Conservation (phyloP, 805 yeast species). For the Ogataea neopini region DNA sequence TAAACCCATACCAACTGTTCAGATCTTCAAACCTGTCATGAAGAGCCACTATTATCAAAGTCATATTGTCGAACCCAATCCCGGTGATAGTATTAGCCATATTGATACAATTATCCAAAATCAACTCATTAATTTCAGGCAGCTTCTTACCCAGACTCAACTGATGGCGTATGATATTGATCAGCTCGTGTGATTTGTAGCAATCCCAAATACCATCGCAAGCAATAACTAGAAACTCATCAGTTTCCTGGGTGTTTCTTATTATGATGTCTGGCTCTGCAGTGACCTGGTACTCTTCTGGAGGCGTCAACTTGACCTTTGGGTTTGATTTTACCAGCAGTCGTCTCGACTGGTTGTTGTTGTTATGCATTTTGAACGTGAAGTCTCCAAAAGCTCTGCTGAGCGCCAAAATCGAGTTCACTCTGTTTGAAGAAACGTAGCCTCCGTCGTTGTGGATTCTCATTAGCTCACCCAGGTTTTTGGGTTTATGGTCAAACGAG, state of each 20-base stretch:
- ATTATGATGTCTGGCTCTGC: conserved; percentile 74
- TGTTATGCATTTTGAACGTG: conserved; percentile 43
- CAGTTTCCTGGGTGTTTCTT: conserved; percentile 47
- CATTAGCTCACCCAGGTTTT: conserved; percentile 57
- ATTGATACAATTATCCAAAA: conserved; percentile 65
- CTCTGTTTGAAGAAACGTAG: conserved; percentile 59
- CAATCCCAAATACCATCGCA: conserved; percentile 89
- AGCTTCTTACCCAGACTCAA: conserved; percentile 57
- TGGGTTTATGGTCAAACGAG: conserved; percentile 68
- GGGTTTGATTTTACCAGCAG: conserved; percentile 20
- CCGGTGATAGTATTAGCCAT: conserved; percentile 77
- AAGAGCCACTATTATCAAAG: conserved; percentile 64
- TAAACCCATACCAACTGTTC: conserved; percentile 58
- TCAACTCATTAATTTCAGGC: conserved; percentile 56
- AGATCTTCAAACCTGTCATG: conserved; percentile 43
- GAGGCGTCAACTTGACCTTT: conserved; percentile 40
- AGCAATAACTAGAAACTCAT: conserved; percentile 72
- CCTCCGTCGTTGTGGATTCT: conserved; percentile 62
- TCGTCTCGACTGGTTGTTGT: conserved; percentile 27
- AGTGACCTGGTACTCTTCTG: conserved; percentile 78
- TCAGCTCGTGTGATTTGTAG: conserved; percentile 55
- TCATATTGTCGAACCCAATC: conserved; percentile 82
- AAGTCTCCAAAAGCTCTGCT: conserved; percentile 71
- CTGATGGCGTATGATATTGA: conserved; percentile 56
- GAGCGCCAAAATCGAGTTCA: conserved; percentile 58